phyloP scores from a whole-genome alignment of 2,329 filamentous ascomycete species.

The Juglanconis juglandina region DNA sequence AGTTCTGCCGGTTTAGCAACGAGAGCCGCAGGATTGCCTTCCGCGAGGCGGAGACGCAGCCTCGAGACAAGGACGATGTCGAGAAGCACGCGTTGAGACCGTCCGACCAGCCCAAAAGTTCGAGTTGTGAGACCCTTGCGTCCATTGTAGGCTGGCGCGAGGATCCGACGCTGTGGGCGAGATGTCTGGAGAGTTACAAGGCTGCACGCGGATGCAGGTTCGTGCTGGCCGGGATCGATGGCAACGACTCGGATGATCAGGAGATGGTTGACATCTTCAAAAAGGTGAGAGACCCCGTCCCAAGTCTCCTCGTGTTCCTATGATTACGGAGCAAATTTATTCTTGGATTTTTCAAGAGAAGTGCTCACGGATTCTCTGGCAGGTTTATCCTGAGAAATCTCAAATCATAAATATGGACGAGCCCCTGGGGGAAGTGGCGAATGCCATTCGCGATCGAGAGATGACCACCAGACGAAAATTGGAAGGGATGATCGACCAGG shows the following conservation, averaged over 20 bases:
- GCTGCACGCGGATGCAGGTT: conserved; percentile 23
- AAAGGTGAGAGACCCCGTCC: conserved; percentile 4
- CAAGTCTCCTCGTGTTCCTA: not conserved
- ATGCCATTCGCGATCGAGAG: conserved; percentile 17
- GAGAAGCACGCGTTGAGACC: conserved; percentile 15
- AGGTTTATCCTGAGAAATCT: conserved; percentile 24
- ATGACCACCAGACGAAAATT: not conserved
- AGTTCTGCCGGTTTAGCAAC: conserved; percentile 26
- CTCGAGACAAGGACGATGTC: conserved; percentile 16
- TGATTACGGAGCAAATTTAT: not conserved
- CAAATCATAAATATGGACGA: conserved; percentile 24
- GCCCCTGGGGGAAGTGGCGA: conserved; percentile 26
- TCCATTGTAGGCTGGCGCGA: conserved; percentile 30
- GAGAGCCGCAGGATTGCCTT: conserved; percentile 23
- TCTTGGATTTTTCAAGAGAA: not conserved
- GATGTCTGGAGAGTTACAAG: conserved; percentile 28
- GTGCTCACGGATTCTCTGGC: not conserved
- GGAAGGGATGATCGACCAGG: not conserved
- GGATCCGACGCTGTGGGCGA: conserved; percentile 26
- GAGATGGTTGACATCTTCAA: conserved; percentile 29
- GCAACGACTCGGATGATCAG: conserved; percentile 26
- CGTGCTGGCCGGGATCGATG: conserved; percentile 29
- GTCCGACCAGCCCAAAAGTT: not conserved
- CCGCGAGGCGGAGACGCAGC: not conserved
- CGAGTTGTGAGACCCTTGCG: conserved; percentile 22